Evolutionary conservation across 2,329 filamentous ascomycete species (phyloP).

Genomic region (Fusarium lateritium): DNA sequence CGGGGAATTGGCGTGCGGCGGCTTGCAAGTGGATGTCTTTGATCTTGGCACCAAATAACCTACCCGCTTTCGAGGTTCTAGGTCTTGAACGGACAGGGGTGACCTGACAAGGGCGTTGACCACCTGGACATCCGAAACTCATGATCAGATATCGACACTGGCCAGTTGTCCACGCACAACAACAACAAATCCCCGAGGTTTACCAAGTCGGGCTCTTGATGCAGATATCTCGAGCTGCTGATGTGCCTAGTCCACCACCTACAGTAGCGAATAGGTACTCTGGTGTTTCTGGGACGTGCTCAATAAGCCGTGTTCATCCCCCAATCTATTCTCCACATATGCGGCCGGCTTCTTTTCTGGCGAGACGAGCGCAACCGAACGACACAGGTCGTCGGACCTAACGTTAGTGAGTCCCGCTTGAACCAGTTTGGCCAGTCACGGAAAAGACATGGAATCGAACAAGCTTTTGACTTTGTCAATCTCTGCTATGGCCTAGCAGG

Average conservation of each 20-base stretch:
- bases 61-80: slow-evolving; percentile 21
- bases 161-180: no score
- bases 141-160: slow-evolving; percentile 5
- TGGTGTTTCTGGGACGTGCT: no score
- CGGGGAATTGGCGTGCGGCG: slow-evolving; percentile 41
- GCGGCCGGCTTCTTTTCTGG: slow-evolving; percentile 25
- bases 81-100: slow-evolving; percentile 28
- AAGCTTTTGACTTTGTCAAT: slow-evolving; percentile 35
- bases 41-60: slow-evolving; percentile 30
- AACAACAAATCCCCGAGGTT: neutral
- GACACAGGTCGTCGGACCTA: slow-evolving; percentile 8
- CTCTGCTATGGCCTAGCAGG: slow-evolving; percentile 16
- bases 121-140: slow-evolving; percentile 20
- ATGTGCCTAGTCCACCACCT: no score
- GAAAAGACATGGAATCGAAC: slow-evolving; percentile 22
- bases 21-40: slow-evolving; percentile 31
- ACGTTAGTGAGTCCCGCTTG: slow-evolving; percentile 23
- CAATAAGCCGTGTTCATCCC: neutral
- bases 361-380: slow-evolving; percentile 20
- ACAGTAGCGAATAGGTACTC: no score
- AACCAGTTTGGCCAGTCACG: slow-evolving; percentile 11
- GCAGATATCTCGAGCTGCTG: no score
- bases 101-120: slow-evolving; percentile 16
- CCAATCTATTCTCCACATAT: slow-evolving; percentile 13
- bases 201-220: no score